Conservation (phyloP, 163 green algal species). For the Coccomyxa subellipsoidea region DNA sequence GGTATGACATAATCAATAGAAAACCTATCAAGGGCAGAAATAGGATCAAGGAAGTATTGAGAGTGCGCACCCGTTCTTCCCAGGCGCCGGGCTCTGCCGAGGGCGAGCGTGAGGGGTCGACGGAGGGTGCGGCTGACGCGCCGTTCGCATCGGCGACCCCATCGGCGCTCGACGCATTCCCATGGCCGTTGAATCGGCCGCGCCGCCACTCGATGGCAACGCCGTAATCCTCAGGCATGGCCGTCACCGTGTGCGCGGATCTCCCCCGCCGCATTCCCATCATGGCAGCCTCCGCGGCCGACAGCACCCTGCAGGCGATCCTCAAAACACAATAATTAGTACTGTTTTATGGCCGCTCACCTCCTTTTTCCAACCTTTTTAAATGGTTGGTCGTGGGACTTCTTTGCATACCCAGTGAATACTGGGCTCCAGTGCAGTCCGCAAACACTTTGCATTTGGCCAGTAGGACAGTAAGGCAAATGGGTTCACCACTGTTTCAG, state of each 20-base stretch:
- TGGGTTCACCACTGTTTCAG: too few species aligned
- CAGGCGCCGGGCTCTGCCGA: neutral
- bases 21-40: too few species aligned
- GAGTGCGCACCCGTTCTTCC: neutral
- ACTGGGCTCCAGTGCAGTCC: too few species aligned
- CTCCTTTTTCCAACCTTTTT: too few species aligned
- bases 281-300: neutral
- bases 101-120: neutral
- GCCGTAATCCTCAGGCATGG: neutral
- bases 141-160: neutral
- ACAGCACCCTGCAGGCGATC: slow-evolving; percentile 8
- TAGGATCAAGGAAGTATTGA: too few species aligned
- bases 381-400: too few species aligned
- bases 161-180: neutral
- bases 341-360: too few species aligned
- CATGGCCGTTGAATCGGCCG: neutral
- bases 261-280: slow-evolving; percentile 6
- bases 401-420: too few species aligned
- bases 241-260: neutral
- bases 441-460: too few species aligned
- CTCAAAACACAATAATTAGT: too few species aligned
- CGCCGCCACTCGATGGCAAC: neutral
- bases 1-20: too few species aligned
- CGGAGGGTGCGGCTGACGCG: neutral
- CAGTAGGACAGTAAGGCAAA: too few species aligned